Evolutionary conservation across 495 filamentous ascomycete genomes (phyloP).

Genomic region (Diplogelasinospora grovesii): DNA sequence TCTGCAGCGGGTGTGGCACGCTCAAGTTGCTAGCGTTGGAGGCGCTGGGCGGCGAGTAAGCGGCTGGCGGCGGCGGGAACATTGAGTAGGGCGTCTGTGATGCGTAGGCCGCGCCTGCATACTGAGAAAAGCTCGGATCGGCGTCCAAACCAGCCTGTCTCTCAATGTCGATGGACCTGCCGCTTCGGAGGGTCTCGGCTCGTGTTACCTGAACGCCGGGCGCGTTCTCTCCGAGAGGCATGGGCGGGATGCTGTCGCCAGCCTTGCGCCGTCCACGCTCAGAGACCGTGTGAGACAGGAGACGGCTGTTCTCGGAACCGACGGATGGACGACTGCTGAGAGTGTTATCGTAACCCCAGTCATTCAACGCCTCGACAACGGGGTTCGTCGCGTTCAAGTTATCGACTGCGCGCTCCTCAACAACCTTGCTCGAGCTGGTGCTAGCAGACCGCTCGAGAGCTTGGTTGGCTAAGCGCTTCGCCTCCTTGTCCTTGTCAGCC

Average conservation of each 20-base stretch:
- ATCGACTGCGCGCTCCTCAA: slow-evolving; percentile 30
- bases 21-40: slow-evolving; percentile 1
- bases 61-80: slow-evolving; percentile 4
- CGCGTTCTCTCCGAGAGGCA: slow-evolving; percentile 11
- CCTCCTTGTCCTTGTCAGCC: slow-evolving; percentile 55
- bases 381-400: slow-evolving; percentile 34
- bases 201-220: slow-evolving; percentile 31
- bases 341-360: slow-evolving; percentile 37
- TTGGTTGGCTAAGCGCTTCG: slow-evolving; percentile 49
- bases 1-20: slow-evolving; percentile 12
- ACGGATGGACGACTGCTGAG: slow-evolving; percentile 20
- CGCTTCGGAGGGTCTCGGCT: slow-evolving; percentile 6
- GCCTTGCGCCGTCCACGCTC: slow-evolving; percentile 41
- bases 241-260: slow-evolving; percentile 31
- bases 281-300: no score
- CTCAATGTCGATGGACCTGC: slow-evolving; percentile 26
- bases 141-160: slow-evolving; percentile 17
- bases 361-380: slow-evolving; percentile 28
- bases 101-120: slow-evolving; percentile 18
- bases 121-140: slow-evolving; percentile 14
- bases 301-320: slow-evolving; percentile 22
- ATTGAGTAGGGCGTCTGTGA: slow-evolving; percentile 7
- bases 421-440: slow-evolving; percentile 13
- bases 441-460: slow-evolving; percentile 3
- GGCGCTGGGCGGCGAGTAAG: background rate